phyloP scores from a whole-genome alignment of 768 basidiomycete species.

The Cyclocybe aegerita region DNA sequence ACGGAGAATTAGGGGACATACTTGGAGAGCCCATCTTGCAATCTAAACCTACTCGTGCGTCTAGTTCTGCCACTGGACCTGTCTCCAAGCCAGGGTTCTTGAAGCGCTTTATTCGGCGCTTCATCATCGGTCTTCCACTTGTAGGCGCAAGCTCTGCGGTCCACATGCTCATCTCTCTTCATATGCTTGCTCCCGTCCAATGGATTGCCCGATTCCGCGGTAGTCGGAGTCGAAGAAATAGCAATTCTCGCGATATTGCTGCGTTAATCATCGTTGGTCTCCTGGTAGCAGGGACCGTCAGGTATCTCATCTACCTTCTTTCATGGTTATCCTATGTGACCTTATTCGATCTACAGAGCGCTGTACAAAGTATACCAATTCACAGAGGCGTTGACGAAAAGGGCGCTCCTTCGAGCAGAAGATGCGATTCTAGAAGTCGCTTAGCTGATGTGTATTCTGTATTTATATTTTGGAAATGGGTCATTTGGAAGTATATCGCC shows the following conservation, averaged over 20 bases:
- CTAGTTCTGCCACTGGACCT: slow-evolving; percentile 23
- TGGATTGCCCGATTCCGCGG: slow-evolving; percentile 68
- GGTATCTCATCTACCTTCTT: slow-evolving; percentile 32
- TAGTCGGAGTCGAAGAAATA: slow-evolving; percentile 52
- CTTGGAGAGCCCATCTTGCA: slow-evolving; percentile 32
- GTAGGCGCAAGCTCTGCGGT: slow-evolving; percentile 76
- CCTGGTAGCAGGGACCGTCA: slow-evolving; percentile 59
- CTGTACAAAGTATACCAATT: slow-evolving; percentile 67
- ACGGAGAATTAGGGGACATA: slow-evolving; percentile 46
- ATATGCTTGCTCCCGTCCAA: slow-evolving; percentile 65
- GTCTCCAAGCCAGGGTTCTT: slow-evolving; percentile 41
- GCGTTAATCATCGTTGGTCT: slow-evolving; percentile 65
- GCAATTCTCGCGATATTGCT: slow-evolving; percentile 59
- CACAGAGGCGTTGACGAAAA: slow-evolving; percentile 59
- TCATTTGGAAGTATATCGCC: slow-evolving; percentile 5
- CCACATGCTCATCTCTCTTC: slow-evolving; percentile 66
- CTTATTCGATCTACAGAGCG: slow-evolving; percentile 45
- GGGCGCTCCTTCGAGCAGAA: slow-evolving; percentile 68
- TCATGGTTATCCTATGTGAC: neutral
- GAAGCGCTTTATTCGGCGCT: slow-evolving; percentile 61
- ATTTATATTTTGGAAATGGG: neutral
- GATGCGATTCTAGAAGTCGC: slow-evolving; percentile 80
- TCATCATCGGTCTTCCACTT: slow-evolving; percentile 74
- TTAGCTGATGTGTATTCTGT: slow-evolving; percentile 13
- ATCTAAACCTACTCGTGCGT: slow-evolving; percentile 15